Percentiles rank a stretch among this genome's conserved stretches.
phyloP scores from a whole-genome alignment of 805 yeast species.

The Monosporozyma yasuniensis region DNA sequence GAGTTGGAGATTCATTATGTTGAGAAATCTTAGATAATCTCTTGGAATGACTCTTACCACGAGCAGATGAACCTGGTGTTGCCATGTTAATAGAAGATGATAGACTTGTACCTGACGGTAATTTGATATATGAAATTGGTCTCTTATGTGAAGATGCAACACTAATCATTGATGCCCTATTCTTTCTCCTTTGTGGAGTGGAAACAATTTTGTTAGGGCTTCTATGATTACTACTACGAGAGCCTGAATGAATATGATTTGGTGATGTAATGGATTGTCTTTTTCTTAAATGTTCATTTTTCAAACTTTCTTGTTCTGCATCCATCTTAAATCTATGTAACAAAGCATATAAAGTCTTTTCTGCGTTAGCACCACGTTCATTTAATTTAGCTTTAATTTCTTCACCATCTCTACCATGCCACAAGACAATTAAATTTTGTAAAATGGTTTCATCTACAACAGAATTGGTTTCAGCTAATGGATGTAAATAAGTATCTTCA shows the following conservation, averaged over 20 bases:
- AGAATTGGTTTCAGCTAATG: slow-evolving; percentile 30
- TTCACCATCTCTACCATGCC: slow-evolving; percentile 64
- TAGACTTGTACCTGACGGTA: slow-evolving; percentile 20
- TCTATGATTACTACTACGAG: slow-evolving; percentile 4
- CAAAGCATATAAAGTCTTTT: slow-evolving; percentile 72
- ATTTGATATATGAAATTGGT: slow-evolving; percentile 38
- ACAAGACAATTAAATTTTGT: slow-evolving; percentile 65
- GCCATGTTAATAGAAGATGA: slow-evolving; percentile 15
- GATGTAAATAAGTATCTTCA: slow-evolving; percentile 33
- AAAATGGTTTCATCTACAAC: slow-evolving; percentile 64
- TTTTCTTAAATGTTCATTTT: slow-evolving; percentile 34
- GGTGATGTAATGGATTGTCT: slow-evolving; percentile 25
- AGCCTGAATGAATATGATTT: slow-evolving; percentile 1
- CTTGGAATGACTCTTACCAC: slow-evolving; percentile 8
- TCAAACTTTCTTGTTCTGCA: slow-evolving; percentile 24
- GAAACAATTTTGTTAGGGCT: slow-evolving; percentile 10
- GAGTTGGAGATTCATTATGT: slow-evolving; percentile 25
- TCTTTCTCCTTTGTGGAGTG: slow-evolving; percentile 29
- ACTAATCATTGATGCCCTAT: slow-evolving; percentile 36
- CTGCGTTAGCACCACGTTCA: slow-evolving; percentile 54
- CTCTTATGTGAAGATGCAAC: slow-evolving; percentile 43
- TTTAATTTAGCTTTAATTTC: slow-evolving; percentile 45
- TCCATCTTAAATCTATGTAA: slow-evolving; percentile 66
- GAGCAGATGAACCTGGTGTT: slow-evolving; percentile 14
- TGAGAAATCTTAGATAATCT: slow-evolving; percentile 21